These are phyloP conservation scores for Grosmannia serpens DNA, from an alignment of 2,329 filamentous ascomycete genomes.

Conservation along the genomic window DNA sequence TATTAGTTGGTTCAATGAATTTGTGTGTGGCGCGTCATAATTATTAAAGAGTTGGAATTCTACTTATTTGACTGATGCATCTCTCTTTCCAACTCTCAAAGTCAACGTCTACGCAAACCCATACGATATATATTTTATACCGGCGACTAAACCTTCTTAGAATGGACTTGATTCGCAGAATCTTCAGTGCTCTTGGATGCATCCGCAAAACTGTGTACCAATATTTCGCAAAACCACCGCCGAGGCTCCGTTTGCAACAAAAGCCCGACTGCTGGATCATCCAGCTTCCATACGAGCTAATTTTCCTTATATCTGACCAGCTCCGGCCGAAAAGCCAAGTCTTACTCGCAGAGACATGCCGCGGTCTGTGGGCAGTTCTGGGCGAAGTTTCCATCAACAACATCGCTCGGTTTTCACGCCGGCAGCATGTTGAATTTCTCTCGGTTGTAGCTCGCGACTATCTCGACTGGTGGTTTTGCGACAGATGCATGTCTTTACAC, in stretches of 20 bases:
- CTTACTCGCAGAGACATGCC: background rate
- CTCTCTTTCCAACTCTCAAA: too few relatives aligned
- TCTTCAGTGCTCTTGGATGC: too few relatives aligned
- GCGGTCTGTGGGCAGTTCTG: background rate
- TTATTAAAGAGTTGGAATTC: too few relatives aligned
- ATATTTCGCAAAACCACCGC: background rate
- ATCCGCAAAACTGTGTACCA: background rate
- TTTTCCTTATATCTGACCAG: background rate
- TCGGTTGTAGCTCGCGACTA: background rate
- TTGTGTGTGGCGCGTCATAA: too few relatives aligned
- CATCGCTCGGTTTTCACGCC: background rate
- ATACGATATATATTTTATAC: too few relatives aligned
- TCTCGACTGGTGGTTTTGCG: background rate
- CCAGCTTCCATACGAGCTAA: background rate
- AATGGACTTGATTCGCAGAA: too few relatives aligned
- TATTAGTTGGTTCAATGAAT: too few relatives aligned
- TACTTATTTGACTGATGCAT: too few relatives aligned
- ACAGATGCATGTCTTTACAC: background rate
- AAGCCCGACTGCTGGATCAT: background rate
- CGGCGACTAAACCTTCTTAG: too few relatives aligned
- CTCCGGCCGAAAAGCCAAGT: background rate
- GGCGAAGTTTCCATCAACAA: background rate
- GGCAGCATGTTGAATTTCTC: background rate
- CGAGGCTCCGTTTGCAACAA: background rate
- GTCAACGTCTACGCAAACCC: too few relatives aligned